A percentile compares a stretch with the other conserved stretches of the same genome.
Conservation (phyloP, 2,329 filamentous ascomycete species). For the Macrophomina phaseolina region DNA sequence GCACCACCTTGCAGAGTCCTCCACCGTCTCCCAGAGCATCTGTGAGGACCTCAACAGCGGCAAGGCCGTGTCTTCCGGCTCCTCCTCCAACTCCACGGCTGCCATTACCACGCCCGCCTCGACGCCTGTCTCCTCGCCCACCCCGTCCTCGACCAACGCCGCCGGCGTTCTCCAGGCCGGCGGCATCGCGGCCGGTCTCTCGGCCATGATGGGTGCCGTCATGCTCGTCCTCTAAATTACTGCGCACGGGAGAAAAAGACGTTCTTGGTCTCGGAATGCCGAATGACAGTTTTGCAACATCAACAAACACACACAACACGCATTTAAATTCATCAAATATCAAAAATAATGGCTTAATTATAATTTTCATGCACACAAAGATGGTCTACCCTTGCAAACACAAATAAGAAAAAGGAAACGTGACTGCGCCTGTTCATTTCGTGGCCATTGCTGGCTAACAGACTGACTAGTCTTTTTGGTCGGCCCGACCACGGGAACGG, state of each 20-base stretch:
- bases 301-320: no score
- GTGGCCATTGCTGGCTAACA: no score
- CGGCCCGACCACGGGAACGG: no score
- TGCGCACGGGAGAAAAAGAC: neutral
- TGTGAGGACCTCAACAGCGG: slow-evolving; percentile 12
- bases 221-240: neutral
- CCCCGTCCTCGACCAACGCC: slow-evolving; percentile 13
- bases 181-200: slow-evolving; percentile 3
- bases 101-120: neutral
- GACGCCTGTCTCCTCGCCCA: neutral
- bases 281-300: neutral
- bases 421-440: neutral
- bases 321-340: neutral
- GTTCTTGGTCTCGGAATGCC: neutral
- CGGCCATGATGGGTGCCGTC: slow-evolving; percentile 5
- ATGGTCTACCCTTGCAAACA: neutral
- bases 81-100: slow-evolving; percentile 5
- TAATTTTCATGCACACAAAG: neutral
- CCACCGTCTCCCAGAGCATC: slow-evolving; percentile 14
- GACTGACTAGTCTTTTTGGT: no score
- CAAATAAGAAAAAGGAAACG: no score
- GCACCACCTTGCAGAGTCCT: neutral
- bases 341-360: slow-evolving; percentile 15
- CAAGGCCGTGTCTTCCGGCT: neutral
- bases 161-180: slow-evolving; percentile 7